Evolutionary conservation across 148 eudicot genomes (phyloP).

Genomic region (Rhododendron molle): DNA sequence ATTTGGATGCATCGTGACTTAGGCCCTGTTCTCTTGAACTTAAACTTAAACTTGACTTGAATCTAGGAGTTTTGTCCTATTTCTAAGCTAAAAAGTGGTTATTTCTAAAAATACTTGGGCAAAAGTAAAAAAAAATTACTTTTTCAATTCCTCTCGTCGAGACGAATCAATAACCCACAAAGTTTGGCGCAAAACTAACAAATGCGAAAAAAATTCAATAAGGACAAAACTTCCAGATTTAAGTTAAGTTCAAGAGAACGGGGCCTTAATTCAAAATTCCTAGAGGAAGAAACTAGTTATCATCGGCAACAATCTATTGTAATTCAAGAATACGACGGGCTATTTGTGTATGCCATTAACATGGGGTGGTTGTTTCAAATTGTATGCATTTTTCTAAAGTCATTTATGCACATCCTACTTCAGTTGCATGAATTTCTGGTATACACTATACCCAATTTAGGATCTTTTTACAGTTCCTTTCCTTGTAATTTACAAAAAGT

Average conservation of each 20-base stretch:
- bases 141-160: too few relatives aligned
- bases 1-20: neutral
- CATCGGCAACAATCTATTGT: neutral
- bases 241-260: too few relatives aligned
- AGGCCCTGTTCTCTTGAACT: too few relatives aligned
- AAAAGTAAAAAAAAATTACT: too few relatives aligned
- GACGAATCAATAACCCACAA: too few relatives aligned
- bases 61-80: too few relatives aligned
- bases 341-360: neutral
- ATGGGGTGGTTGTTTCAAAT: neutral
- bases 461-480: neutral
- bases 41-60: neutral
- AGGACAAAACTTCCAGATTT: too few relatives aligned
- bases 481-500: neutral
- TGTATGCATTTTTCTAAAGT: neutral
- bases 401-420: neutral
- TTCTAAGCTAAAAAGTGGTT: too few relatives aligned
- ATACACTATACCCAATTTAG: neutral
- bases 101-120: too few relatives aligned
- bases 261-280: neutral
- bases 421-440: neutral
- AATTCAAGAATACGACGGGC: neutral
- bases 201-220: too few relatives aligned
- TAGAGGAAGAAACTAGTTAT: neutral
- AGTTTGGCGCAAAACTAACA: too few relatives aligned